phyloP scores from a whole-genome alignment of 805 yeast genomes.

The Priceomyces melissophilus region DNA sequence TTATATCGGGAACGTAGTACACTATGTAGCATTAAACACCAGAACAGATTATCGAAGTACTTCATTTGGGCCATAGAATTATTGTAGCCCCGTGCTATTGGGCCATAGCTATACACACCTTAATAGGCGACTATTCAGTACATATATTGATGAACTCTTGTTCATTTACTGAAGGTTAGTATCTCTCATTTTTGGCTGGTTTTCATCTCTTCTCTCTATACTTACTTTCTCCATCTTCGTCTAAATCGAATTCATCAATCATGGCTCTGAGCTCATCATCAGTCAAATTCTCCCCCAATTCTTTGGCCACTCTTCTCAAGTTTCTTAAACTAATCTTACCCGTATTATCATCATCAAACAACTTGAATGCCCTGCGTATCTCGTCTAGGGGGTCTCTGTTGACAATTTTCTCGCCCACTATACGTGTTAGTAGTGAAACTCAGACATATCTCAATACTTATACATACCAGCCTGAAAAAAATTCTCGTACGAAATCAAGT shows the following conservation, averaged over 20 bases:
- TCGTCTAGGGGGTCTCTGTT: constrained; percentile 93
- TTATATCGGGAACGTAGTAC: too few species aligned
- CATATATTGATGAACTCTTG: constrained; percentile 89
- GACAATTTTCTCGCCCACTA: constrained; percentile 76
- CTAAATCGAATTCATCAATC: constrained; percentile 96
- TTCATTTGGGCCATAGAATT: too few species aligned
- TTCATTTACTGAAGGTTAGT: constrained; percentile 57
- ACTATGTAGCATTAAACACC: too few species aligned
- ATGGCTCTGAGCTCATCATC: constrained; percentile 94
- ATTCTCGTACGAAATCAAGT: constrained; percentile 73
- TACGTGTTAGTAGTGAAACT: constrained; percentile 1
- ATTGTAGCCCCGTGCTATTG: too few species aligned
- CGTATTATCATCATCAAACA: constrained; percentile 84
- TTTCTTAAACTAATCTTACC: constrained; percentile 83
- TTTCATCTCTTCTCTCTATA: constrained; percentile 12
- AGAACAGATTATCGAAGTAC: too few species aligned
- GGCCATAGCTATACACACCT: too few species aligned
- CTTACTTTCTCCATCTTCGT: constrained; percentile 87
- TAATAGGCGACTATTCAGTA: constrained; percentile 52
- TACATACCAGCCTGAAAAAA: constrained; percentile 64
- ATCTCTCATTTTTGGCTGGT: constrained; percentile 7
- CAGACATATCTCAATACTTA: not conserved
- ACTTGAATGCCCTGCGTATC: constrained; percentile 79
- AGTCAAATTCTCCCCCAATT: constrained; percentile 83
- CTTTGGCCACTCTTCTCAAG: constrained; percentile 85